phyloP scores from a whole-genome alignment of 2,329 filamentous ascomycete genomes.

The Phialocephala sp. region DNA sequence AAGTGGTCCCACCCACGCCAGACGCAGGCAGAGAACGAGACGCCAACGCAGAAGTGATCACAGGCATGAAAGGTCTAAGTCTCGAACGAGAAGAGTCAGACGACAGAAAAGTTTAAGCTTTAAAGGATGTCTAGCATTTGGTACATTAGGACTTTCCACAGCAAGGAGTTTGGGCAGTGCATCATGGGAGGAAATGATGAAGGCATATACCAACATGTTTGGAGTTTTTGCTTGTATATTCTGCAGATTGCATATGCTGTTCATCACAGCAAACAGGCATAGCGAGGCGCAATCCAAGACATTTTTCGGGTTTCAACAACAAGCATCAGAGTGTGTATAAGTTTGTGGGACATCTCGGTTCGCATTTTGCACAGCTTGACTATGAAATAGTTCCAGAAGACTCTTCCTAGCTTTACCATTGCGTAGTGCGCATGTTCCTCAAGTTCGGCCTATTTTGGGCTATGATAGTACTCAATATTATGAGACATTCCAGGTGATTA shows the following conservation, averaged over 20 bases:
- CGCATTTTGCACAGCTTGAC: too few relatives aligned
- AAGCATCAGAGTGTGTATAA: too few relatives aligned
- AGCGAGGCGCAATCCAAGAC: conserved; percentile 24
- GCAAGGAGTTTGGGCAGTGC: conserved; percentile 20
- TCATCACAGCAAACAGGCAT: conserved; percentile 19
- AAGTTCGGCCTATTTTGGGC: too few relatives aligned
- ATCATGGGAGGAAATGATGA: conserved; percentile 8
- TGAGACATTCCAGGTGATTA: too few relatives aligned
- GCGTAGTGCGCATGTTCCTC: too few relatives aligned
- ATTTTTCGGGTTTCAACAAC: conserved; percentile 4
- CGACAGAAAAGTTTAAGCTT: conserved; percentile 32
- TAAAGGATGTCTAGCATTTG: conserved; percentile 4
- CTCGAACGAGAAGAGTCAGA: conserved; percentile 47
- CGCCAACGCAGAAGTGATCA: conserved; percentile 61
- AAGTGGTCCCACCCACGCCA: not conserved
- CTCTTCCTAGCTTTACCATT: too few relatives aligned
- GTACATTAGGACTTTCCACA: conserved; percentile 5
- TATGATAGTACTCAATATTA: too few relatives aligned
- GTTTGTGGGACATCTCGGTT: too few relatives aligned
- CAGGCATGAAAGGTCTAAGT: conserved; percentile 60
- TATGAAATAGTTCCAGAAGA: too few relatives aligned
- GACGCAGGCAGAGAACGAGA: conserved; percentile 48
- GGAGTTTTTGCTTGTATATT: conserved; percentile 16
- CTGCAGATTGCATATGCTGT: conserved; percentile 1
- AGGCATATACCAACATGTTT: conserved; percentile 28